Evolutionary conservation across 2,329 filamentous ascomycete genomes (phyloP).

Genomic region (Venturia asperata): DNA sequence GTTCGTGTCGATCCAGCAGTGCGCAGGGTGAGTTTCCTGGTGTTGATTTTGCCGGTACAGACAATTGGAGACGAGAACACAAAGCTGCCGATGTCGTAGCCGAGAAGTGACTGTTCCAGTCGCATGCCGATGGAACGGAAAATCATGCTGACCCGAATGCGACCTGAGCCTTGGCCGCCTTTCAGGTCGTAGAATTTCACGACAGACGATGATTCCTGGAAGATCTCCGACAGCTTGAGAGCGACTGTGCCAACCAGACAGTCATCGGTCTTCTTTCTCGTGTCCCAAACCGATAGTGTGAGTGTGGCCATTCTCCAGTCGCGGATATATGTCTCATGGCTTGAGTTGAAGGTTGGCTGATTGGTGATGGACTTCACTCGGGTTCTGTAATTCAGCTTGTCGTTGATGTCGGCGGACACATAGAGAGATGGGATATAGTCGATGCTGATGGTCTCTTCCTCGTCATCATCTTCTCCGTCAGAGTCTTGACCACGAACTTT

Average conservation of each 20-base stretch:
- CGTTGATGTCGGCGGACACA: background rate
- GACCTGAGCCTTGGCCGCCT: background rate
- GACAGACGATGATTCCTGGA: background rate
- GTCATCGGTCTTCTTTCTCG: conserved; percentile 4
- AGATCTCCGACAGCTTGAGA: background rate
- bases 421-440: conserved; percentile 7
- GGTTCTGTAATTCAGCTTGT: conserved; percentile 5
- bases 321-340: conserved; percentile 5
- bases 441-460: conserved; percentile 2
- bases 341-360: conserved; percentile 10
- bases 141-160: conserved; percentile 8
- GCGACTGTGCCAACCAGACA: background rate
- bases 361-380: conserved; percentile 2
- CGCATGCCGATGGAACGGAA: conserved; percentile 6
- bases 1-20: conserved; percentile 2
- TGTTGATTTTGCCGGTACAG: background rate
- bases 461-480: conserved; percentile 4
- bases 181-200: conserved; percentile 7
- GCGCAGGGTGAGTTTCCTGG: conserved; percentile 3
- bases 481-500: conserved; percentile 1
- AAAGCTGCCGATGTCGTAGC: conserved; percentile 4
- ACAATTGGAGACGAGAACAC: background rate
- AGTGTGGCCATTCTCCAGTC: conserved; percentile 11
- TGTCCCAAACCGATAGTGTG: conserved; percentile 8
- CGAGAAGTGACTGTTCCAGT: background rate